A percentile compares a stretch with the other conserved stretches of the same genome.
Conservation (phyloP, 805 yeast species). For the Suhomyces prunicola region DNA sequence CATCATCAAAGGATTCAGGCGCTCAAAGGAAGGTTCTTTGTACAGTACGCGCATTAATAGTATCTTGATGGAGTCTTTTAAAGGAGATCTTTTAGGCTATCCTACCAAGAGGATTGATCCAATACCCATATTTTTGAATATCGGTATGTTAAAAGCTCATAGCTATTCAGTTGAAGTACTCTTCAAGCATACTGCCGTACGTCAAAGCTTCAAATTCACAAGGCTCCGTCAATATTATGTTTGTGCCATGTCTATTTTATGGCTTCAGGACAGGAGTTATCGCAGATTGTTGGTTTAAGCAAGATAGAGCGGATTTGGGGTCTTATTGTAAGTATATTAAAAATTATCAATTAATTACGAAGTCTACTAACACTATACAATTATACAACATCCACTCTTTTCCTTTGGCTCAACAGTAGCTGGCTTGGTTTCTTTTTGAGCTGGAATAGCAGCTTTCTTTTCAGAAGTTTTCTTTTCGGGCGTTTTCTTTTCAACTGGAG, state of each 20-base stretch:
- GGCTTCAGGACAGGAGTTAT: not conserved
- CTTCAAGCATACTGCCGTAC: not conserved
- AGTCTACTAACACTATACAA: constrained; percentile 6
- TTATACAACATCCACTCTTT: constrained; percentile 12
- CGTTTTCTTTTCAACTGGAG: not conserved
- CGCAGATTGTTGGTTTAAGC: not conserved
- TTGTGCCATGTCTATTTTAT: not conserved
- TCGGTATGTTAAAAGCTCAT: constrained; percentile 4
- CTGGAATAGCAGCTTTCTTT: not conserved
- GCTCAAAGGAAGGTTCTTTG: not conserved
- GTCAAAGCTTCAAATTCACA: not conserved
- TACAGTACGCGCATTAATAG: not conserved
- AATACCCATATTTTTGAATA: constrained; percentile 1
- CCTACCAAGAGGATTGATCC: constrained; percentile 8
- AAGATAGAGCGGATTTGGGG: constrained; percentile 4
- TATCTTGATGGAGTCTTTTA: not conserved
- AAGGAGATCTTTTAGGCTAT: constrained; percentile 2
- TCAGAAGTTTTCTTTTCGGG: not conserved
- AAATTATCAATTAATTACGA: not conserved
- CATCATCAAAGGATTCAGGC: not conserved
- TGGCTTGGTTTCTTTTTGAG: constrained; percentile 6
- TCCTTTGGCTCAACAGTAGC: constrained; percentile 3
- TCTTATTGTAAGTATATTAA: constrained; percentile 1
- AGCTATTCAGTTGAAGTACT: not conserved
- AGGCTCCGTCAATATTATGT: not conserved